Conservation (phyloP, 768 basidiomycete species). For the Naganishia vishniacii region DNA sequence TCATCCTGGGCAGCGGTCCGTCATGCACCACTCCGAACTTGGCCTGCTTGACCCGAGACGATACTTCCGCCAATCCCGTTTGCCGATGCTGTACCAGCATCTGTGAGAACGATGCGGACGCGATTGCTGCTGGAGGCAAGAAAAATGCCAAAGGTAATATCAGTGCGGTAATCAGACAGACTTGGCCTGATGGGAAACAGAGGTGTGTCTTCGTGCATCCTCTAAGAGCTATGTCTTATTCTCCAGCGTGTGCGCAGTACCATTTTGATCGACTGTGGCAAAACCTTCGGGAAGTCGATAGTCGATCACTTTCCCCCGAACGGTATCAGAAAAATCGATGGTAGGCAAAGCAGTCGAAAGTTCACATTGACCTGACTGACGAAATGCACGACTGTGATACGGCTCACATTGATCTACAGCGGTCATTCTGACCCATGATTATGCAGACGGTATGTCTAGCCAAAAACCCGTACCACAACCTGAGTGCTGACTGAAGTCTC, state of each 20-base stretch:
- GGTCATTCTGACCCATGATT: conserved; percentile 1
- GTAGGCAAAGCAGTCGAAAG: background rate
- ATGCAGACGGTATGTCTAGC: conserved; percentile 7
- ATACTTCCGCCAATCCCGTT: background rate
- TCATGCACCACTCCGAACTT: conserved; percentile 14
- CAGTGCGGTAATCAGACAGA: background rate
- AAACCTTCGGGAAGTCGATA: conserved; percentile 2
- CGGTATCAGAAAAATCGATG: conserved; percentile 12
- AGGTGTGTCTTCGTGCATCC: background rate
- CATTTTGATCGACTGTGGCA: conserved; percentile 13
- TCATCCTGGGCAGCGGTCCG: conserved; percentile 12
- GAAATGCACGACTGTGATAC: no score
- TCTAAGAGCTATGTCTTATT: background rate
- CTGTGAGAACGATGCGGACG: background rate
- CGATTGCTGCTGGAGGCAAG: background rate
- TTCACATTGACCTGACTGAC: no score
- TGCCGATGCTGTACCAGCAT: conserved; percentile 11
- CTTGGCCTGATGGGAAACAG: conserved; percentile 1
- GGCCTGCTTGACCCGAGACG: background rate
- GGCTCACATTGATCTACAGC: background rate
- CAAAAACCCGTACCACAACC: background rate
- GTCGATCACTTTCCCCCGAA: conserved; percentile 5
- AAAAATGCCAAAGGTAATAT: conserved; percentile 1
- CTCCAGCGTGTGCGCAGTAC: background rate
- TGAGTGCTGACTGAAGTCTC: background rate